Evolutionary conservation across 371 early-diverging fungal genomes (phyloP).

Genomic region (Neoconidiobolus thromboides): DNA sequence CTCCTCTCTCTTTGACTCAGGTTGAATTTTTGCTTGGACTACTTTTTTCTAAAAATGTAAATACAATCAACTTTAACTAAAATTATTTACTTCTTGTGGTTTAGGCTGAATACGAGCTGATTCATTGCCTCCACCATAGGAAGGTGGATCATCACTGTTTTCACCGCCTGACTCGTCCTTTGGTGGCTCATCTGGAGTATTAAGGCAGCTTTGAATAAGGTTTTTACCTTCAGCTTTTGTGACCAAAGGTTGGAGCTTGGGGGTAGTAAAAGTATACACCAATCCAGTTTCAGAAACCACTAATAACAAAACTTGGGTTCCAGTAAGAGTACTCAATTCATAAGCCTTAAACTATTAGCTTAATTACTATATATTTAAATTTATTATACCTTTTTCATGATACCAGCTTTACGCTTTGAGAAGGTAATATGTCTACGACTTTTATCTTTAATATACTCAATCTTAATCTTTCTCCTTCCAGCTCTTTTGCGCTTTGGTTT

Average conservation of each 20-base stretch:
- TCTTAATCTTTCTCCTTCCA: conserved; percentile 80
- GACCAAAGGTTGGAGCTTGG: conserved; percentile 91
- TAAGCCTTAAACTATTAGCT: conserved; percentile 33
- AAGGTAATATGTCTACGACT: conserved; percentile 93
- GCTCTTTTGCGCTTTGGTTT: not conserved
- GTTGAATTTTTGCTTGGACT: not conserved
- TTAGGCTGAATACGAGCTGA: not conserved
- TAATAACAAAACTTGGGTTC: conserved; percentile 88
- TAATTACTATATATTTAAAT: not conserved
- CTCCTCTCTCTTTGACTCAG: not conserved
- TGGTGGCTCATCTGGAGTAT: conserved; percentile 42
- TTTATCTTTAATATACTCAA: conserved; percentile 93
- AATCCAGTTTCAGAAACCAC: conserved; percentile 95
- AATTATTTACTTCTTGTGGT: not conserved
- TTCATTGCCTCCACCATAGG: not conserved
- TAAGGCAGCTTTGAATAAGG: conserved; percentile 90
- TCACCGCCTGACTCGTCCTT: not conserved
- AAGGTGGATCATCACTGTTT: not conserved
- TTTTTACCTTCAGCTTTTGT: conserved; percentile 85
- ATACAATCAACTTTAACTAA: too few relatives aligned
- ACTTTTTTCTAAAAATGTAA: not conserved
- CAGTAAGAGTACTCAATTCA: conserved; percentile 90
- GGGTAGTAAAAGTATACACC: conserved; percentile 96
- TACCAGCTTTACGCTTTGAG: conserved; percentile 95
- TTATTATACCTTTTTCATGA: conserved; percentile 77